phyloP scores from a whole-genome alignment of 176 grass and related monocot genomes.

The bread wheat (Triticum aestivum) region IWGSC_CS_RefSeq_v2.1 NC_057800.1:750050937-750051436 shows the following conservation, averaged over 20 bases:
- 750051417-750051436: neutral
- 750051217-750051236: too few species aligned
- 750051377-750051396: neutral
- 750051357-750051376: neutral
- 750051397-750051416: neutral
- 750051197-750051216: neutral
- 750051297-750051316: constrained; percentile 10
- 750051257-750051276: constrained; percentile 17
- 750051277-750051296: neutral
- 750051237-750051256: neutral
- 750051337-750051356: neutral
- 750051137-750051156: constrained; percentile 45
- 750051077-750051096: constrained; percentile 35
- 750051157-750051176: constrained; percentile 22
- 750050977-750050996: too few species aligned
- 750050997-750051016: too few species aligned
- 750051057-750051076: neutral
- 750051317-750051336: neutral
- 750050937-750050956: too few species aligned
- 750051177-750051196: neutral
- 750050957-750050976: too few species aligned
- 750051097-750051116: constrained; percentile 18
- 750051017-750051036: too few species aligned
- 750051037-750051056: too few species aligned
- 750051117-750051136: neutral